phyloP scores from a whole-genome alignment of 208 protist species.

The Leishmania major region DNA sequence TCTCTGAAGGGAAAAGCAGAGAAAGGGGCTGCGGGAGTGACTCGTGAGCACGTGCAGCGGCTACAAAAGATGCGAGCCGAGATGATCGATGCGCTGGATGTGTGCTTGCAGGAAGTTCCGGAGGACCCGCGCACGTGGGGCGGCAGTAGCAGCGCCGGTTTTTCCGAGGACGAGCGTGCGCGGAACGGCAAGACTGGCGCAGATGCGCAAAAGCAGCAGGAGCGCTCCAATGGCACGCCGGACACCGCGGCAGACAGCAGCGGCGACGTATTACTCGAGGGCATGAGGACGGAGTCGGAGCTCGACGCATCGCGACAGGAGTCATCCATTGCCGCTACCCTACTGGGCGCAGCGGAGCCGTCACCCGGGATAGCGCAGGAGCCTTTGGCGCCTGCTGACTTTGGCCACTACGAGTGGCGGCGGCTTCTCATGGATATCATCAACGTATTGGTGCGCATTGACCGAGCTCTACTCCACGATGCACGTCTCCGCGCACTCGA shows the following conservation, averaged over 20 bases:
- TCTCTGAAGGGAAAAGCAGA: neutral
- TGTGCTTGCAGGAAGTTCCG: constrained; percentile 79
- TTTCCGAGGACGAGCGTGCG: neutral
- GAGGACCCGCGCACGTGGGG: constrained; percentile 20
- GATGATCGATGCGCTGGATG: constrained; percentile 77
- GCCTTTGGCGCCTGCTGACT: constrained; percentile 3
- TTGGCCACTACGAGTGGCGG: constrained; percentile 50
- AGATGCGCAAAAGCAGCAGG: neutral
- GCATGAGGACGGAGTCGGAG: constrained; percentile 1
- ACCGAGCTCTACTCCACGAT: constrained; percentile 33
- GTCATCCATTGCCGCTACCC: constrained; percentile 5
- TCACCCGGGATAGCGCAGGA: neutral
- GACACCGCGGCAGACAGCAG: constrained; percentile 10
- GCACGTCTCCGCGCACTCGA: constrained; percentile 16
- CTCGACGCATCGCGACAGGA: constrained; percentile 12
- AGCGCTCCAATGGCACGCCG: neutral
- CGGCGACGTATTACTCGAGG: constrained; percentile 2
- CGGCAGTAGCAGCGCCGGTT: neutral
- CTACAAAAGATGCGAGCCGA: constrained; percentile 62
- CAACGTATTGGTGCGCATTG: constrained; percentile 54
- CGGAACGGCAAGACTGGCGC: constrained; percentile 4
- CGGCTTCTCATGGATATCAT: constrained; percentile 56
- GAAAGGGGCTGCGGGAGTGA: neutral
- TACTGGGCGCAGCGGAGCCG: neutral
- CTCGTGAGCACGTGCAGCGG: constrained; percentile 11